A percentile compares a stretch with the other conserved stretches of the same genome.
phyloP scores from a whole-genome alignment of 768 basidiomycete species.

The Leccinellum rugosiceps region DNA sequence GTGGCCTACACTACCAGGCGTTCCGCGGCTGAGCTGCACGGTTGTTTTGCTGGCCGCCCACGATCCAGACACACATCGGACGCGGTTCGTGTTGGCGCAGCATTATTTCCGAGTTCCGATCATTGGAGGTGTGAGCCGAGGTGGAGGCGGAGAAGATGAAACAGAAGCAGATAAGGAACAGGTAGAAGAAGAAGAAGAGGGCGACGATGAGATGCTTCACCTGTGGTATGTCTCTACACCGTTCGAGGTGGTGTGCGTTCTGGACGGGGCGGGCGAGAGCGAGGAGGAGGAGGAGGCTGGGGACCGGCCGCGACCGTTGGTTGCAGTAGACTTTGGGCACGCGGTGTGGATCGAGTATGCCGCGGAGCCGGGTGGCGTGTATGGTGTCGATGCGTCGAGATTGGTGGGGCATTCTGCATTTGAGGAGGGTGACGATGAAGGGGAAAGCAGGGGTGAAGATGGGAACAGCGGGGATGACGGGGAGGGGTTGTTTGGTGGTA shows the following conservation, averaged over 20 bases:
- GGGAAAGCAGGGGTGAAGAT: constrained; percentile 1
- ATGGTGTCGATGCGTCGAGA: constrained; percentile 28
- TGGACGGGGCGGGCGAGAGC: constrained; percentile 38
- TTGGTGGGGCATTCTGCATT: constrained; percentile 24
- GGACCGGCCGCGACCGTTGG: constrained; percentile 61
- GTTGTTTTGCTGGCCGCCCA: constrained; percentile 66
- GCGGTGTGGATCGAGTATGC: constrained; percentile 77
- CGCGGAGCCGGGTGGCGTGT: constrained; percentile 31
- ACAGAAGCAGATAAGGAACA: background rate
- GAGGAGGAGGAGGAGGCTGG: constrained; percentile 32
- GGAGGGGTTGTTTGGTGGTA: constrained; percentile 5
- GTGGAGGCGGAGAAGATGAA: background rate
- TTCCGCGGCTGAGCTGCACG: constrained; percentile 68
- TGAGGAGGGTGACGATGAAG: constrained; percentile 31
- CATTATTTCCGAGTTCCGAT: constrained; percentile 75
- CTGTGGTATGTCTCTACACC: constrained; percentile 70
- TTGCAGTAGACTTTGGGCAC: constrained; percentile 87
- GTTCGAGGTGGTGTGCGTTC: constrained; percentile 68
- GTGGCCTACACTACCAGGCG: constrained; percentile 67
- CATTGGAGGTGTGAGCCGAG: constrained; percentile 5
- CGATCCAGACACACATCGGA: constrained; percentile 56
- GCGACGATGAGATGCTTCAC: constrained; percentile 59
- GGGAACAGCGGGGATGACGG: constrained; percentile 11
- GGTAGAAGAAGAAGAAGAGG: constrained; percentile 32
- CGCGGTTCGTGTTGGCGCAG: constrained; percentile 64